These are phyloP conservation scores for Diplogelasinospora grovesii DNA, from an alignment of 495 filamentous ascomycete species.

Conservation along the genomic window DNA sequence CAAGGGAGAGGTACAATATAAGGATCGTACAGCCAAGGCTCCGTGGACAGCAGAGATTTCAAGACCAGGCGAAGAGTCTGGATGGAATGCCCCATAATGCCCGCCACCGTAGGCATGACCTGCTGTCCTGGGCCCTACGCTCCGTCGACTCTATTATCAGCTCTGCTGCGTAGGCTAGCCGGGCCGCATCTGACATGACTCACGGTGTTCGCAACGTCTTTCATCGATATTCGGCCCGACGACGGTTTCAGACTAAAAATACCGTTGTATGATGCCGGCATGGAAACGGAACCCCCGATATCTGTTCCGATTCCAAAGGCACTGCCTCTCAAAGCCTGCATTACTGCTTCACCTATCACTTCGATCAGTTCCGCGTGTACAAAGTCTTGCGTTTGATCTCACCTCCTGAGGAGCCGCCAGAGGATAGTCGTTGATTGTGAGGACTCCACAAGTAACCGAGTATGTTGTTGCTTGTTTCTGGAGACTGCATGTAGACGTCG, in stretches of 20 bases:
- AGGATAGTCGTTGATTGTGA: conserved; percentile 47
- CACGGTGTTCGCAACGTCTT: conserved; percentile 41
- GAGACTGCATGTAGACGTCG: neutral
- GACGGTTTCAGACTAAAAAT: conserved; percentile 61
- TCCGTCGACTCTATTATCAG: too few relatives aligned
- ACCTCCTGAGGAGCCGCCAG: conserved; percentile 58
- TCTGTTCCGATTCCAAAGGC: conserved; percentile 63
- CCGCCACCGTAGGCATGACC: conserved; percentile 43
- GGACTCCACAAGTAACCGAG: conserved; percentile 63
- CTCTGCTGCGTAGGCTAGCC: too few relatives aligned
- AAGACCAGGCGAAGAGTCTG: conserved; percentile 48
- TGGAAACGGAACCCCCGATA: conserved; percentile 61
- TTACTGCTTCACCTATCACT: conserved; percentile 50
- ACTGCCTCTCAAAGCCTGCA: conserved; percentile 53
- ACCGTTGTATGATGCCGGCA: conserved; percentile 57
- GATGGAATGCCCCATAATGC: conserved; percentile 39
- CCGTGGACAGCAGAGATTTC: conserved; percentile 35
- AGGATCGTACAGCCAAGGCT: conserved; percentile 59
- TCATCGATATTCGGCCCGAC: conserved; percentile 48
- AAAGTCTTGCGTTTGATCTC: neutral
- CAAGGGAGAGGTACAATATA: conserved; percentile 53
- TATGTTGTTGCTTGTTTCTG: conserved; percentile 54
- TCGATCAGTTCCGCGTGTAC: neutral
- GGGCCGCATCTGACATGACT: too few relatives aligned
- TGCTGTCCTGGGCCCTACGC: conserved; percentile 41